Evolutionary conservation across 2,329 filamentous ascomycete species (phyloP).

Genomic region (Botrytis porri): DNA sequence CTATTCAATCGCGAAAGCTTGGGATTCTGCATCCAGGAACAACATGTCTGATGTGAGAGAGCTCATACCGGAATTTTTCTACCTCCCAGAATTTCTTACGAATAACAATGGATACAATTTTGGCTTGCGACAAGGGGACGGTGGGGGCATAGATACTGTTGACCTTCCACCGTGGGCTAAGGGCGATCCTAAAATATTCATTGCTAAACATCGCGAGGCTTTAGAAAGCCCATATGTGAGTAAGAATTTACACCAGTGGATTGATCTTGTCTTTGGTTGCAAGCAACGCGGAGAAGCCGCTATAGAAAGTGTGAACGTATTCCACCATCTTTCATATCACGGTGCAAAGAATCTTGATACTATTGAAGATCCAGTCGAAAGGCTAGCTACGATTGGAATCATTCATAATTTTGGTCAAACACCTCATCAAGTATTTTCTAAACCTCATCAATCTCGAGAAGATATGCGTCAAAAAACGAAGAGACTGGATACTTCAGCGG

Average conservation of each 20-base stretch:
- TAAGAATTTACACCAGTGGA: slow-evolving; percentile 87
- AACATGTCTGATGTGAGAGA: slow-evolving; percentile 95
- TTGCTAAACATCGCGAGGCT: slow-evolving; percentile 92
- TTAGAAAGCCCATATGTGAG: slow-evolving; percentile 92
- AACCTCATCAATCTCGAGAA: slow-evolving; percentile 75
- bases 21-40: slow-evolving; percentile 82
- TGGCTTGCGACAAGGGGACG: slow-evolving; percentile 77
- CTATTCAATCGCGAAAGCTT: slow-evolving; percentile 86
- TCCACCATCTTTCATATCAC: slow-evolving; percentile 92
- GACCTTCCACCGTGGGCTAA: slow-evolving; percentile 95
- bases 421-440: slow-evolving; percentile 87
- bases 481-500: slow-evolving; percentile 74
- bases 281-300: slow-evolving; percentile 94
- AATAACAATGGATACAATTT: slow-evolving; percentile 96
- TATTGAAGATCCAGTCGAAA: slow-evolving; percentile 83
- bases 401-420: slow-evolving; percentile 99
- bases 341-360: slow-evolving; percentile 89
- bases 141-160: slow-evolving; percentile 78
- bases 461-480: slow-evolving; percentile 60
- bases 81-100: slow-evolving; percentile 88
- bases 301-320: slow-evolving; percentile 88
- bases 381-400: slow-evolving; percentile 85
- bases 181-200: slow-evolving; percentile 91
- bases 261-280: slow-evolving; percentile 89
- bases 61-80: slow-evolving; percentile 96